Conservation (phyloP, 805 yeast species). For the Wickerhamiella sergipiensis region DNA sequence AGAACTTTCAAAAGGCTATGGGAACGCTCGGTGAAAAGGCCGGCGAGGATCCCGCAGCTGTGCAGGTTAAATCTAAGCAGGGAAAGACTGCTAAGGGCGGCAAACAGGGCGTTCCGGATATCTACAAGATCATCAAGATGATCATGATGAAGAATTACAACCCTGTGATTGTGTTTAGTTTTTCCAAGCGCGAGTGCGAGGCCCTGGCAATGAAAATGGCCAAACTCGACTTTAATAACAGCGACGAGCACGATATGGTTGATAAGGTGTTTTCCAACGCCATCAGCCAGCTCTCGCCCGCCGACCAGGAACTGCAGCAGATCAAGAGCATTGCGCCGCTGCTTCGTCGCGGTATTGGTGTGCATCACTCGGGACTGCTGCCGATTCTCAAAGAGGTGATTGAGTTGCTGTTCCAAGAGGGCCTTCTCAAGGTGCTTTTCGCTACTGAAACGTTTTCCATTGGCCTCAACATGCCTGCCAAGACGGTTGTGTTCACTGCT, state of each 20-base stretch:
- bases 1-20: constrained; percentile 97
- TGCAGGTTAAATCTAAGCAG: constrained; percentile 48
- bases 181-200: constrained; percentile 94
- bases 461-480: constrained; percentile 98
- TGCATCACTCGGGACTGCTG: constrained; percentile 91
- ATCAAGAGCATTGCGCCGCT: constrained; percentile 83
- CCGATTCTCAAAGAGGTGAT: constrained; percentile 91
- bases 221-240: constrained; percentile 83
- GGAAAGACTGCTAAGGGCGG: constrained; percentile 86
- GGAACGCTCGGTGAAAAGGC: constrained; percentile 68
- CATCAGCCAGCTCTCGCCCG: constrained; percentile 71
- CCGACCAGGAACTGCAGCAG: constrained; percentile 87
- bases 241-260: constrained; percentile 84
- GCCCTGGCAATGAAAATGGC: constrained; percentile 89
- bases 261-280: constrained; percentile 87
- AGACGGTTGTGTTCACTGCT: constrained; percentile 93
- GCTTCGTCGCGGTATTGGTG: constrained; percentile 90
- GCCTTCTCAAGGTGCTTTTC: constrained; percentile 81
- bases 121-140: constrained; percentile 93
- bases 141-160: constrained; percentile 92
- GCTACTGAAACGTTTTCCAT: constrained; percentile 98
- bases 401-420: constrained; percentile 94
- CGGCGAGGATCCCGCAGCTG: constrained; percentile 71
- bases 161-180: constrained; percentile 97
- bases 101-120: constrained; percentile 76